A percentile compares a stretch with the other conserved stretches of the same genome.
phyloP scores from a whole-genome alignment of 805 yeast species.

The Zygosaccharomyces lentus region DNA sequence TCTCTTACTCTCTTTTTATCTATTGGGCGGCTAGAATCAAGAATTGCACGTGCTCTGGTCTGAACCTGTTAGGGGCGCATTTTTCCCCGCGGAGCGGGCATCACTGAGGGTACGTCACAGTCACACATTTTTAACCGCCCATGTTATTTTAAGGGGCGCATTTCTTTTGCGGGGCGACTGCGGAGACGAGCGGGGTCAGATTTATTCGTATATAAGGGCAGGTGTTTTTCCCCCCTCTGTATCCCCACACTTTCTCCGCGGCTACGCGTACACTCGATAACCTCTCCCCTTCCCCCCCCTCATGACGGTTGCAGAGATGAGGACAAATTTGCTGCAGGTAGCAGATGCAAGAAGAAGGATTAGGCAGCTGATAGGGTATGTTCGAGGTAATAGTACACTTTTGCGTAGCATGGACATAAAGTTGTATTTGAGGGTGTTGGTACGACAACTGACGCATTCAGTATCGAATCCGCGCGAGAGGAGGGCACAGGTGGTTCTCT shows the following conservation, averaged over 20 bases:
- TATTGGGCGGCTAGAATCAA: no score
- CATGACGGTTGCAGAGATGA: background rate
- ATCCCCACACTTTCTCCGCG: background rate
- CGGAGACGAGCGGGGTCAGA: background rate
- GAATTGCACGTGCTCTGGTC: no score
- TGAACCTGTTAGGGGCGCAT: no score
- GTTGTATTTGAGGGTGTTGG: slow-evolving; percentile 15
- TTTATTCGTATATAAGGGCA: background rate
- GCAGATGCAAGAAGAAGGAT: slow-evolving; percentile 9
- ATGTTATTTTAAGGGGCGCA: background rate
- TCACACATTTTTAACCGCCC: no score
- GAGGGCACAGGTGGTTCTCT: slow-evolving; percentile 25
- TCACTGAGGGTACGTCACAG: no score
- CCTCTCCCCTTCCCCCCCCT: no score
- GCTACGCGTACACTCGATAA: background rate
- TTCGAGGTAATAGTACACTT: slow-evolving; percentile 20
- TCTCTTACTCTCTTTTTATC: no score
- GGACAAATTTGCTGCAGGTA: background rate
- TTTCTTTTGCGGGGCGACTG: background rate
- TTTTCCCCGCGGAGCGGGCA: no score
- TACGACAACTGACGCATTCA: slow-evolving; percentile 22
- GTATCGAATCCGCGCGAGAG: slow-evolving; percentile 13
- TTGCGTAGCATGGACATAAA: slow-evolving; percentile 18
- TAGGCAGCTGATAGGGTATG: slow-evolving; percentile 7
- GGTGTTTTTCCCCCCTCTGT: background rate